These are phyloP conservation scores for Candida caryicola DNA, from an alignment of 805 yeast species.

Conservation along the genomic window DNA sequence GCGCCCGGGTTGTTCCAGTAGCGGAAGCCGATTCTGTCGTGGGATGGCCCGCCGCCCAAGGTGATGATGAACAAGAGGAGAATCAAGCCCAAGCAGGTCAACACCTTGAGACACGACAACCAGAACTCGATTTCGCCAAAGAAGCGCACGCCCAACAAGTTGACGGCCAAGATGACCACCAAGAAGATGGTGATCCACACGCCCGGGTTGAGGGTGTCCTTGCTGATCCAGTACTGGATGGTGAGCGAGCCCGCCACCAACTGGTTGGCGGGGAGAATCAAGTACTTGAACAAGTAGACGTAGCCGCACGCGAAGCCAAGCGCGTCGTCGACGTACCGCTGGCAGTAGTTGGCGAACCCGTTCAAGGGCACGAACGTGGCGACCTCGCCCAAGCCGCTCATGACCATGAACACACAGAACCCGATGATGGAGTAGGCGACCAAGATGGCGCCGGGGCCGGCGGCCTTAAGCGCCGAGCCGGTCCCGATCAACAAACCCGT, in stretches of 20 bases:
- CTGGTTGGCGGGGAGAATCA: constrained; percentile 60
- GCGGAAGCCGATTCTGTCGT: constrained; percentile 71
- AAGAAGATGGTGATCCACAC: constrained; percentile 54
- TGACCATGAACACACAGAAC: constrained; percentile 63
- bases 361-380: constrained; percentile 67
- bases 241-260: constrained; percentile 60
- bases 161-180: constrained; percentile 39
- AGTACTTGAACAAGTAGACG: constrained; percentile 54
- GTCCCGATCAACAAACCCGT: constrained; percentile 80
- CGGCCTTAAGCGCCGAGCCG: constrained; percentile 62
- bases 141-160: constrained; percentile 48
- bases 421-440: constrained; percentile 71
- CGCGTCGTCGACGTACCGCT: constrained; percentile 62
- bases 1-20: constrained; percentile 74
- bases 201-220: constrained; percentile 50
- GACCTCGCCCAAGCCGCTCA: constrained; percentile 67
- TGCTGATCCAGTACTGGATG: constrained; percentile 50
- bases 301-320: constrained; percentile 70
- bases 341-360: constrained; percentile 64
- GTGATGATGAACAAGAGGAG: constrained; percentile 60
- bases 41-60: constrained; percentile 76
- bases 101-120: constrained; percentile 62
- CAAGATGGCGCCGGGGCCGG: constrained; percentile 67
- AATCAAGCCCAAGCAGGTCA: constrained; percentile 66
- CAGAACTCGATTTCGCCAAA: constrained; percentile 43